Conservation (phyloP, 2,329 filamentous ascomycete species). For the Waltergamsia citrina region DNA sequence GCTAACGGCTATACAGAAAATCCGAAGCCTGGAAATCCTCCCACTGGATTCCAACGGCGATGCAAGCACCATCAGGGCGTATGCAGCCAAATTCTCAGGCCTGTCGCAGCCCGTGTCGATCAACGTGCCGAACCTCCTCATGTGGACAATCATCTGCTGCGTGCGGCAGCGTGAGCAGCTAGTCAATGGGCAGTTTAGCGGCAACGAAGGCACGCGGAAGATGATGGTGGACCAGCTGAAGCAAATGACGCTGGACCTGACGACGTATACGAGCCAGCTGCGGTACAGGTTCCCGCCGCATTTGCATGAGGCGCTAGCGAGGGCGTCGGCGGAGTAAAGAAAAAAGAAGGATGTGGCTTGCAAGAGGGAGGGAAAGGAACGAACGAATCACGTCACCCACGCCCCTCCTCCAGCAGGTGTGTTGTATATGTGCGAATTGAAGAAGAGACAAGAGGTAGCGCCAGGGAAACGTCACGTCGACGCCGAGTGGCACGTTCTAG, state of each 20-base stretch:
- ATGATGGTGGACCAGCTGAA: conserved; percentile 62
- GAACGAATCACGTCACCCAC: no score
- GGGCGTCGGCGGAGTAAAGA: conserved; percentile 65
- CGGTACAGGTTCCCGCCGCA: conserved; percentile 81
- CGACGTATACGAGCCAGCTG: conserved; percentile 88
- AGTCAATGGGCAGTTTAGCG: conserved; percentile 59
- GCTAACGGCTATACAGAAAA: conserved; percentile 43
- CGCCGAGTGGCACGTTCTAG: no score
- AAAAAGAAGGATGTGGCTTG: no score
- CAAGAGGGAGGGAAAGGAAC: background rate
- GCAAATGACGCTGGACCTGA: conserved; percentile 79
- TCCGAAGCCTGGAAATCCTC: conserved; percentile 66
- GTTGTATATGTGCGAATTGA: no score
- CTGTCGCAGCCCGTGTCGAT: conserved; percentile 74
- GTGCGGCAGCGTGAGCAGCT: conserved; percentile 67
- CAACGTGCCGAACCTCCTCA: conserved; percentile 82
- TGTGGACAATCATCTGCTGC: conserved; percentile 89
- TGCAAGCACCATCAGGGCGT: conserved; percentile 67
- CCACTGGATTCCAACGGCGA: conserved; percentile 69
- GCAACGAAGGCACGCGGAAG: conserved; percentile 54
- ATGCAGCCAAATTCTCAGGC: conserved; percentile 70
- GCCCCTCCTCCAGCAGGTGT: no score
- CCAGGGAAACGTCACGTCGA: no score
- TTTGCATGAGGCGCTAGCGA: conserved; percentile 80
- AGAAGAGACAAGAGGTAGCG: no score